These are phyloP conservation scores for Phaffomyces thermotolerans DNA, from an alignment of 805 yeast species.

Conservation along the genomic window DNA sequence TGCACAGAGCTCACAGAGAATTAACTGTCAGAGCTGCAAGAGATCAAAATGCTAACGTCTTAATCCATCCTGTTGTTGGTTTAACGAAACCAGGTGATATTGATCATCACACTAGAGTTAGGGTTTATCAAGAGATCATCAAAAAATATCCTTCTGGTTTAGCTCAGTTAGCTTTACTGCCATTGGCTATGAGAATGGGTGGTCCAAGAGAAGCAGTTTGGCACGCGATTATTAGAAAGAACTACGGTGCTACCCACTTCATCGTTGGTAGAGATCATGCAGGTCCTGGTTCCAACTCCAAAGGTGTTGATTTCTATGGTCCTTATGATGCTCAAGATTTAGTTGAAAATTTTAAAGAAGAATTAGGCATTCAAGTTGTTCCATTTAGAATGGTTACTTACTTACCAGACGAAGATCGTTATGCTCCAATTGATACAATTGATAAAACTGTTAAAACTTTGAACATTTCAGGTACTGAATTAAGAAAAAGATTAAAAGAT, in stretches of 20 bases:
- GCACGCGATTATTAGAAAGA: slow-evolving; percentile 96
- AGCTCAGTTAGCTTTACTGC: slow-evolving; percentile 82
- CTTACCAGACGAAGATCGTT: slow-evolving; percentile 90
- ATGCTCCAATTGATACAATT: slow-evolving; percentile 91
- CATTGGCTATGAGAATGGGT: slow-evolving; percentile 98
- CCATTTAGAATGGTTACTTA: slow-evolving; percentile 97
- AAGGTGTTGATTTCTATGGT: slow-evolving; percentile 91
- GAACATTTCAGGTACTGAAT: slow-evolving; percentile 91
- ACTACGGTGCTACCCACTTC: slow-evolving; percentile 94
- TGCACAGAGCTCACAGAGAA: slow-evolving; percentile 98
- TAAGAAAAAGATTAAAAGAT: slow-evolving; percentile 77
- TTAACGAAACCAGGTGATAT: slow-evolving; percentile 96
- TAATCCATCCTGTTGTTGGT: slow-evolving; percentile 96
- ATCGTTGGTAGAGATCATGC: slow-evolving; percentile 98
- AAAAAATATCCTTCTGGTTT: slow-evolving; percentile 92
- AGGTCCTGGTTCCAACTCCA: slow-evolving; percentile 85
- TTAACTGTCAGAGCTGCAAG: slow-evolving; percentile 95
- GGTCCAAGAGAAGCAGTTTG: slow-evolving; percentile 98
- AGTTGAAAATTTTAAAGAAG: slow-evolving; percentile 67
- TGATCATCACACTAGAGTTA: slow-evolving; percentile 95
- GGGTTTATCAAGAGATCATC: slow-evolving; percentile 87
- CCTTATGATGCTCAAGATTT: slow-evolving; percentile 95
- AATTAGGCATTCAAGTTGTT: slow-evolving; percentile 82
- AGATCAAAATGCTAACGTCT: slow-evolving; percentile 76
- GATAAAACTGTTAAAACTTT: slow-evolving; percentile 73